Evolutionary conservation across 2,329 filamentous ascomycete species (phyloP).

Genomic region (Cercospora beticola): DNA sequence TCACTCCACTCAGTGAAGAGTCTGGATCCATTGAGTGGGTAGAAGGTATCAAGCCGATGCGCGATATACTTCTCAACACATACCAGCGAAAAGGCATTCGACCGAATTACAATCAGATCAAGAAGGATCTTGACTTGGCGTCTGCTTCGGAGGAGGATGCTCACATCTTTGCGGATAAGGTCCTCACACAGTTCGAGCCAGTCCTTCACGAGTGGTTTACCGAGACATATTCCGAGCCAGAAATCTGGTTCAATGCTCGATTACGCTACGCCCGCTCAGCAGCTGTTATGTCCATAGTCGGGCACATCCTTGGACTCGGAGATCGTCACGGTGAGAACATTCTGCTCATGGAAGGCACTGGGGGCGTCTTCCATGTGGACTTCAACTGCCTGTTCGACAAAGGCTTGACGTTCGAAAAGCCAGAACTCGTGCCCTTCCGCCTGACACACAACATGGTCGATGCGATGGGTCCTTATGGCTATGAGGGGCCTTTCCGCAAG

Average conservation of each 20-base stretch:
- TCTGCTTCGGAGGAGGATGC: constrained; percentile 62
- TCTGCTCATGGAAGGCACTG: constrained; percentile 87
- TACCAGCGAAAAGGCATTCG: constrained; percentile 72
- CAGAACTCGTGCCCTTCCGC: constrained; percentile 91
- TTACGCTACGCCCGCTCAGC: constrained; percentile 88
- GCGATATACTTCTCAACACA: constrained; percentile 80
- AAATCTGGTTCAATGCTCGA: constrained; percentile 85
- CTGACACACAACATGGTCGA: constrained; percentile 98
- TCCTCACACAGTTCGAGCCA: constrained; percentile 69
- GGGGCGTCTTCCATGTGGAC: constrained; percentile 94
- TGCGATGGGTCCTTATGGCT: constrained; percentile 91
- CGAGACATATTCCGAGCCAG: constrained; percentile 89
- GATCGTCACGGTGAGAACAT: constrained; percentile 98
- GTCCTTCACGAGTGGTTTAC: constrained; percentile 94
- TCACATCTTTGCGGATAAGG: constrained; percentile 67
- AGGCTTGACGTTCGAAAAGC: constrained; percentile 89
- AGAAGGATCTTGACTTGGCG: constrained; percentile 62
- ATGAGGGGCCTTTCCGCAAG: constrained; percentile 86
- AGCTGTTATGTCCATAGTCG: constrained; percentile 99
- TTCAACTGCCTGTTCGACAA: constrained; percentile 99
- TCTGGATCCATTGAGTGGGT: constrained; percentile 99
- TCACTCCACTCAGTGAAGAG: constrained; percentile 95
- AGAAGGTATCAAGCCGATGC: constrained; percentile 87
- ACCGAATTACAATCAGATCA: constrained; percentile 66
- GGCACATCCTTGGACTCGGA: constrained; percentile 86